Conservation (phyloP, 306 rosid genomes). For the Prunus armeniaca region DNA sequence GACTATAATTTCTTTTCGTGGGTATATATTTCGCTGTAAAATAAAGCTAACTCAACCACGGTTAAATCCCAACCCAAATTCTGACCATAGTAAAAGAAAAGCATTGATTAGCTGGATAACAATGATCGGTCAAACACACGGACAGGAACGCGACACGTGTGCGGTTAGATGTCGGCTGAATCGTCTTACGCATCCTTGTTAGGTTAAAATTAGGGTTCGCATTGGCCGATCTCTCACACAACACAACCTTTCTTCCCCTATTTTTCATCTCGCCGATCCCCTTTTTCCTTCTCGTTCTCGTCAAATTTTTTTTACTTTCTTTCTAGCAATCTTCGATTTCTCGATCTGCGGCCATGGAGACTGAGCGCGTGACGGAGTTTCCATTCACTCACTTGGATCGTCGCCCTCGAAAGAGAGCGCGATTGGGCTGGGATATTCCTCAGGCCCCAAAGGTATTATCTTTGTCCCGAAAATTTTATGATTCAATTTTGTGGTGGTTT, state of each 20-base stretch:
- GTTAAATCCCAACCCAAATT: conserved; percentile 19
- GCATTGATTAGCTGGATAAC: not conserved
- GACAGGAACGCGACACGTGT: conserved; percentile 38
- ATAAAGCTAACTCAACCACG: conserved; percentile 34
- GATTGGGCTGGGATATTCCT: conserved; percentile 94
- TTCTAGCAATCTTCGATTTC: not conserved
- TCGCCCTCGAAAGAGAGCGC: conserved; percentile 87
- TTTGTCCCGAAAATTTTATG: conserved; percentile 12
- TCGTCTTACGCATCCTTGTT: conserved; percentile 16
- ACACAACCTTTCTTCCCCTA: not conserved
- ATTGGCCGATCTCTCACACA: not conserved
- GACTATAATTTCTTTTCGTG: not conserved
- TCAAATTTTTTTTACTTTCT: not conserved
- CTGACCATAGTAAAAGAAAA: not conserved
- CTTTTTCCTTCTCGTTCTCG: not conserved
- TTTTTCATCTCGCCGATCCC: not conserved
- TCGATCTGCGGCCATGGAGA: conserved; percentile 53
- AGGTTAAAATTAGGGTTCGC: conserved; percentile 54
- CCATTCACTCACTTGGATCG: conserved; percentile 84
- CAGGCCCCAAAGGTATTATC: conserved; percentile 77
- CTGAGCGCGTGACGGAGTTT: conserved; percentile 87
- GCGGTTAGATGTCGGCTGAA: conserved; percentile 29
- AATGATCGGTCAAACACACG: conserved; percentile 21
- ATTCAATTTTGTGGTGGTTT: conserved; percentile 12
- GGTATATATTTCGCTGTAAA: not conserved